Conservation (phyloP, 2,329 filamentous ascomycete species). For the Penicillium sp. region DNA sequence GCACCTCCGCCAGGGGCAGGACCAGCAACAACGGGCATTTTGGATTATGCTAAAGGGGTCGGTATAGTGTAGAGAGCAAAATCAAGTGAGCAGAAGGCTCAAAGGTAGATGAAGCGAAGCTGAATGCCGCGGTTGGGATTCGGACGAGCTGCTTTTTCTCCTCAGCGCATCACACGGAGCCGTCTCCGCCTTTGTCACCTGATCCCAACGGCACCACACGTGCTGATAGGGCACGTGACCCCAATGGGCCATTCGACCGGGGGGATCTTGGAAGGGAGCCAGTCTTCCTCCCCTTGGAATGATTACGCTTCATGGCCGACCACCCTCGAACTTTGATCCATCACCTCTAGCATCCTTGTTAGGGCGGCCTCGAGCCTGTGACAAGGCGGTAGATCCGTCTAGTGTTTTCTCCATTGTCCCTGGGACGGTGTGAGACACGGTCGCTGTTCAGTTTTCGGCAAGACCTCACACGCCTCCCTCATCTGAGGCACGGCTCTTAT, state of each 20-base stretch:
- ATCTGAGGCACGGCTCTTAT: slow-evolving; percentile 27
- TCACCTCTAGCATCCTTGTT: slow-evolving; percentile 25
- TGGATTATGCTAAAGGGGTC: slow-evolving; percentile 17
- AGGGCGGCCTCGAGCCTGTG: slow-evolving; percentile 34
- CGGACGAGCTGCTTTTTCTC: slow-evolving; percentile 21
- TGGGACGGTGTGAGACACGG: slow-evolving; percentile 31
- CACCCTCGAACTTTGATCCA: slow-evolving; percentile 26
- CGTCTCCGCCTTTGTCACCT: slow-evolving; percentile 28
- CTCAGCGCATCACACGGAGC: slow-evolving; percentile 13
- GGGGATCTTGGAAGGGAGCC: slow-evolving; percentile 25
- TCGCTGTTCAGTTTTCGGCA: slow-evolving; percentile 34
- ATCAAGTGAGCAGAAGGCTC: background rate
- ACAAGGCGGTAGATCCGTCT: slow-evolving; percentile 36
- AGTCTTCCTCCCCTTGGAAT: slow-evolving; percentile 28
- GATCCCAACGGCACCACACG: slow-evolving; percentile 24
- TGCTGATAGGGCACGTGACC: slow-evolving; percentile 25
- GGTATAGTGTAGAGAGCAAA: background rate
- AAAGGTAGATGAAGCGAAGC: slow-evolving; percentile 5
- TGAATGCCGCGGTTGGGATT: slow-evolving; percentile 2
- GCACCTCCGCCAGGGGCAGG: slow-evolving; percentile 44
- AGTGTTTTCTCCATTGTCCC: slow-evolving; percentile 29
- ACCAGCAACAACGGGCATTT: slow-evolving; percentile 62
- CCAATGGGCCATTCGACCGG: background rate
- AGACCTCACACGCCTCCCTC: slow-evolving; percentile 38
- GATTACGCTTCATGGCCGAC: slow-evolving; percentile 29